Evolutionary conservation across 2,329 filamentous ascomycete genomes (phyloP), one percentile per base, ranked within the genome.

Genomic region (Aureobasidium sp.): DNA sequence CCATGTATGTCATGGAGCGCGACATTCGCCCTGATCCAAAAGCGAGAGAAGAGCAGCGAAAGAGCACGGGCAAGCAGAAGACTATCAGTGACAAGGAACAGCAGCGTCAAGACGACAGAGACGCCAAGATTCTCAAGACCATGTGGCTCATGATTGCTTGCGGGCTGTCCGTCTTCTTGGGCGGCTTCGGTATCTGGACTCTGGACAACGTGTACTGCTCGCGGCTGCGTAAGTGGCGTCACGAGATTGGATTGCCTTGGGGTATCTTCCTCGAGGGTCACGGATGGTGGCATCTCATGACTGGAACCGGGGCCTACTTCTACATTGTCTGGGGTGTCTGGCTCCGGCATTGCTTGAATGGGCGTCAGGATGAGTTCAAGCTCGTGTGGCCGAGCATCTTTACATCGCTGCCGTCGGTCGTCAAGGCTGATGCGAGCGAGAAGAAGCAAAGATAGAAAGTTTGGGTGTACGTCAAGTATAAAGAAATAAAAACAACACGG

Each of bases 251-350:
- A 11, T 73, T 94, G 59, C 89, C 88, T 0, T 93, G 88, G 87
- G 86, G 87, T 1, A 74, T 90, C 12, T 57, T 93, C 6, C 75
- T 93, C 1, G 84, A 87, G 63, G 83, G 83, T 1, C 84, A 87
- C 67, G 83, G 83, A 8, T 86, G 83, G 83, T 86, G 83, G 83
- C 88, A 91, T 70, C 64, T 91, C 32, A 83, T 91, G 77, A 93
- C 88, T 0, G 88, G 88, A 11, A 74, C 84, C 30, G 88, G 88
- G 66, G 88, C 88, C 14, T 94, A 94, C 68, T 86, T 85, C 64
- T 89, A 91, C 65, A 88, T 94, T 60, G 74, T 82, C 12, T 94
- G 88, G 88, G 85, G 87, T 12, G 82, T 90, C 22, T 91, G 87
- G 84, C 75, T 93, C 16, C 80, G 87, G 35, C 83, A 85, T 57